Evolutionary conservation across 2,329 filamentous ascomycete species (phyloP).

Genomic region (Trichoderma cornu-damae): DNA sequence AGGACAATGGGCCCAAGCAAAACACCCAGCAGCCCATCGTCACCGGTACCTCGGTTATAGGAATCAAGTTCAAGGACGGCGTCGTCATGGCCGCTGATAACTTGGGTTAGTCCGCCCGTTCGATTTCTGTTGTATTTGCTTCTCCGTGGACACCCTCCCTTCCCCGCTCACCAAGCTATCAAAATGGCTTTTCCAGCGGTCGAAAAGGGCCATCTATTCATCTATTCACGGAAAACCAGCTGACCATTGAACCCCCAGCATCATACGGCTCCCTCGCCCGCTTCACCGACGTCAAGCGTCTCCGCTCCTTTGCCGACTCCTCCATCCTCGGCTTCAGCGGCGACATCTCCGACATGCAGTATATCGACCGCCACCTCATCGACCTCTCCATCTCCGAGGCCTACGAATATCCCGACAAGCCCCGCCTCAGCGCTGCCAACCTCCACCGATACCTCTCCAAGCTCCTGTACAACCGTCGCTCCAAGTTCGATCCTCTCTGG

Average conservation of each 20-base stretch:
- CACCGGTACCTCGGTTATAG: slow-evolving; percentile 92
- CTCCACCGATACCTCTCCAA: slow-evolving; percentile 95
- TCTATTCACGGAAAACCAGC: not conserved
- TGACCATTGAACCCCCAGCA: slow-evolving; percentile 46
- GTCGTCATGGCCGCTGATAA: slow-evolving; percentile 97
- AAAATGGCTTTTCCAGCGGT: not conserved
- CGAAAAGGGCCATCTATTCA: not conserved
- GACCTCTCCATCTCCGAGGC: slow-evolving; percentile 81
- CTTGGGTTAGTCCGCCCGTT: slow-evolving; percentile 57
- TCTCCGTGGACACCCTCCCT: too few species aligned
- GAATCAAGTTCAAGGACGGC: slow-evolving; percentile 91
- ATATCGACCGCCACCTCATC: slow-evolving; percentile 84
- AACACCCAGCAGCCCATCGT: slow-evolving; percentile 92
- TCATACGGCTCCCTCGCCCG: slow-evolving; percentile 96
- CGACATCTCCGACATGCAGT: slow-evolving; percentile 99
- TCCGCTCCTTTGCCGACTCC: slow-evolving; percentile 78
- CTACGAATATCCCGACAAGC: slow-evolving; percentile 52
- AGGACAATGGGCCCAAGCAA: slow-evolving; percentile 64
- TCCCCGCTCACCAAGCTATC: not conserved
- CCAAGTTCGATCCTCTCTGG: slow-evolving; percentile 96
- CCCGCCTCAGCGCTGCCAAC: slow-evolving; percentile 77
- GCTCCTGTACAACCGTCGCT: slow-evolving; percentile 91
- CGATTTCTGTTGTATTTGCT: not conserved
- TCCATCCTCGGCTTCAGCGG: slow-evolving; percentile 90
- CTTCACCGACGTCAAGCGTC: slow-evolving; percentile 94